Evolutionary conservation across 805 yeast genomes (phyloP).

Genomic region (Debaryomyces prosopidis): DNA sequence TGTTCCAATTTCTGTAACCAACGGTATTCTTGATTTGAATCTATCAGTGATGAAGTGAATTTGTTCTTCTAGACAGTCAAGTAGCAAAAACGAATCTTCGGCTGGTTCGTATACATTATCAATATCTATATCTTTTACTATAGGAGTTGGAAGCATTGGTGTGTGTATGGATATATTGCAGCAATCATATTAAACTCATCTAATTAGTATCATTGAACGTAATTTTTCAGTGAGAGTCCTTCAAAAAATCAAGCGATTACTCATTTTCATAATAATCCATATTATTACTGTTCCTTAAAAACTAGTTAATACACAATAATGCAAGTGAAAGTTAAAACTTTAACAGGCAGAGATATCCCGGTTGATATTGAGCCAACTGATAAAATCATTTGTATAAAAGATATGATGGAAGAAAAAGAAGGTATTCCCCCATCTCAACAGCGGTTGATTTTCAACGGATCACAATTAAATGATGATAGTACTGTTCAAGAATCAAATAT

Average conservation of each 20-base stretch:
- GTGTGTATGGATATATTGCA: too few species aligned
- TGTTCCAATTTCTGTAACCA: constrained; percentile 82
- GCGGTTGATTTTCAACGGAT: constrained; percentile 84
- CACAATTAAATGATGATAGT: constrained; percentile 85
- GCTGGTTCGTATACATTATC: constrained; percentile 91
- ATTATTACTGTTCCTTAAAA: too few species aligned
- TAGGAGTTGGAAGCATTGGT: constrained; percentile 80
- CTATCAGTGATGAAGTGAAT: constrained; percentile 27
- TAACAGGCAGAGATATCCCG: constrained; percentile 81
- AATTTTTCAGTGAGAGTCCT: too few species aligned
- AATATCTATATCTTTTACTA: constrained; percentile 52
- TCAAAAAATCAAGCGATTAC: not conserved
- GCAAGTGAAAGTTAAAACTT: constrained; percentile 74
- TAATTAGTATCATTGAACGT: too few species aligned
- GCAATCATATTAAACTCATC: too few species aligned
- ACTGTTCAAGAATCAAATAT: constrained; percentile 74
- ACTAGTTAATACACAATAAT: constrained; percentile 25
- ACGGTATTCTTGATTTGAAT: constrained; percentile 34
- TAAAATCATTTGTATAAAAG: constrained; percentile 74
- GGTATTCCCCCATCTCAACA: constrained; percentile 98
- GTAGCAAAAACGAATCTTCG: constrained; percentile 83
- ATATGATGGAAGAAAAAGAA: constrained; percentile 90
- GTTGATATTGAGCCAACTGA: constrained; percentile 72
- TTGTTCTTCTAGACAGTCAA: constrained; percentile 78
- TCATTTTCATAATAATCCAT: not conserved